Base-by-base conservation (phyloP, 2,329 filamentous ascomycete species). In the Colletotrichum siamense region DNA sequence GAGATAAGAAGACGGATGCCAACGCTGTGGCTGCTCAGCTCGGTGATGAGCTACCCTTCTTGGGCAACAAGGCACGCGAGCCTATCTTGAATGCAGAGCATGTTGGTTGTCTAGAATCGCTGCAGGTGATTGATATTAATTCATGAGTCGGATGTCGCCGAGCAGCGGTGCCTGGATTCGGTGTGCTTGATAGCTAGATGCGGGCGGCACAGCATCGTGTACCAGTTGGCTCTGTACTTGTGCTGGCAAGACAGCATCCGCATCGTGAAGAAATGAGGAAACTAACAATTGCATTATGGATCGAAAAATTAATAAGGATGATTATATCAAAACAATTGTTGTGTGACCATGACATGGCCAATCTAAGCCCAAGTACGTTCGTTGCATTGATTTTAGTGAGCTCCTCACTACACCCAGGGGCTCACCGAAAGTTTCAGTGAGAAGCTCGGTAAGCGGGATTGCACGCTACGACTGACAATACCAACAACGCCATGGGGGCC, bases 31-130 rank as follows among this genome's bases (percentile, higher is more conserved):
- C 57, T 49, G 52, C 62, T 52, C 13, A 26, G 24, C 5, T 12
- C 55, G 62, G 63, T 36, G n/a, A 57, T 63, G 55, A 73, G 63
- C 63, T 73, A 63, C 69, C 69, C 39, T 64, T 75, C 24, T 67
- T 24, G 63, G 69, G 73, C 55, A 75, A 57, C 12, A 75, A 57
- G 36, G 73, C 73, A 73, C 73, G 63, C 69, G 63, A 75, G 55
- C 22, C 30, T 36, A 44, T 62, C 72, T 36, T 28, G 18, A 9
- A 49, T 12, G 15, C 22, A 26, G 55, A 12, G 55, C 24, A 59
- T 28, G 55, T 59, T 59, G 55, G 44, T 22, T 13, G 44, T 52
- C 44, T 52, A 1, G 44, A 52, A 52, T 52, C n/a, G 24, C 24
- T 28, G 7, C 13, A 28, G 9, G 15, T 28, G 15, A 12, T 52